Base-by-base conservation (phyloP, 306 rosid genomes). In the Benincasa hispida region DNA sequence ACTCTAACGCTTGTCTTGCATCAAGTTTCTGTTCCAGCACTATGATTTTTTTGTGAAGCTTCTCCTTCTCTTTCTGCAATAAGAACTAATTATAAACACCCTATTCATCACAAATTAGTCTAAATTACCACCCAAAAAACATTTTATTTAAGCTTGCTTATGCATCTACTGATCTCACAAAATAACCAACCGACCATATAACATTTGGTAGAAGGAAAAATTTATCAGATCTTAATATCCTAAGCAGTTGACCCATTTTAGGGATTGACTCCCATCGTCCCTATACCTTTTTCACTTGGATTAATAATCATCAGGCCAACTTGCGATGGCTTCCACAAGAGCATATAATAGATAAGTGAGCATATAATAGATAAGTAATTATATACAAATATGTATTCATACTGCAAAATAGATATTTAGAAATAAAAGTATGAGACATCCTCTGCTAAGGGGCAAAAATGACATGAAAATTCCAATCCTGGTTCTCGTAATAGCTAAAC, bases 21-120 rank as follows among this genome's bases (percentile, higher is more conserved):
- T 94, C 97, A 22, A 94, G 90, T 79, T 86, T 65, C 76, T 84
- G 85, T 83, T 94, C 86, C 75, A 94, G 80, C 19, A 84, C 89
- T 45, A 87, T 66, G 76, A 91, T 87, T 77, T 75, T 79, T 76
- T 74, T 59, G 18, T 85, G 88, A 30, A 86, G 83, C 56, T 81
- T 60, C 78, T 89, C 93, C 84, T 91, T 91, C 82, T 86, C 81
- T 80, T 68, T 84, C 97, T 94, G 88, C 81, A 77, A 80, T 67
- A 22, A 54, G 34, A 32, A 81, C 72, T 65, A n/a, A 76, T 42
- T 42, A 27, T 32, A 9, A 62, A 18, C 45, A 32, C 45, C 41
- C 5, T 13, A 61, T 61, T 61, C 69, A 62, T 32, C 69, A 17
- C 24, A 62, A 62, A 62, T 32, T 62, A 32, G 24, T 34, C 14